Conservation (phyloP, 176 grass and related monocot species). For the Sorghum bicolor region Sorghum_bicolor_NCBIv3 NC_012871.2:72498501-72499000, state of each 20-base stretch:
- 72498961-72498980: too few species aligned
- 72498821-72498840: not conserved
- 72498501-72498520: not conserved
- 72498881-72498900: not conserved
- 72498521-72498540: conserved; percentile 11
- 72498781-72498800: conserved; percentile 50
- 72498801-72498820: conserved; percentile 52
- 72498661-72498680: conserved; percentile 42
- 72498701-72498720: not conserved
- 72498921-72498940: too few species aligned
- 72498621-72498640: conserved; percentile 11
- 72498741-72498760: conserved; percentile 22
- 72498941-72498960: too few species aligned
- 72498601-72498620: conserved; percentile 15
- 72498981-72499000: too few species aligned
- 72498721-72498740: conserved; percentile 7
- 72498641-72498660: conserved; percentile 6
- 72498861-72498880: not conserved
- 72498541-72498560: conserved; percentile 31
- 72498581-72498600: conserved; percentile 27
- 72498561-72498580: conserved; percentile 23
- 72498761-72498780: conserved; percentile 40
- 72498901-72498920: not conserved
- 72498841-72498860: conserved; percentile 31
- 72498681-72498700: conserved; percentile 36